Percentiles rank a stretch among this genome's conserved stretches.
Conservation (phyloP, 2,329 filamentous ascomycete species). For the Phialophora tarda region DNA sequence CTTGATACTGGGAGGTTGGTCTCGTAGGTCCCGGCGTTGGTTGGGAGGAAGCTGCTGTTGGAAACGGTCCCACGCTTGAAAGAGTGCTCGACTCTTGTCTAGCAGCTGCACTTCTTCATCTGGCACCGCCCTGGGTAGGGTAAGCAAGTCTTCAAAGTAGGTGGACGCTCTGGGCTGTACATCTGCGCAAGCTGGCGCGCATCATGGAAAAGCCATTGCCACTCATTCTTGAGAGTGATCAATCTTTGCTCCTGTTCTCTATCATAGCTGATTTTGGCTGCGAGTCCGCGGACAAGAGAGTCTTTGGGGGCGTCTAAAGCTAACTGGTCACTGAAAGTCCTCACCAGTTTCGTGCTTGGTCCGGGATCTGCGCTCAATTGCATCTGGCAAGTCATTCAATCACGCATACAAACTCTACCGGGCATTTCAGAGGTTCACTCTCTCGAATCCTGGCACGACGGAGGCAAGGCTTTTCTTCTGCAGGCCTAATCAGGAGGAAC, state of each 20-base stretch:
- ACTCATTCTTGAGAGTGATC: not conserved
- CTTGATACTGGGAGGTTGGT: not conserved
- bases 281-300: conserved; percentile 1
- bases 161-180: not conserved
- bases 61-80: not conserved
- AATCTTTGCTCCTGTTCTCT: not conserved
- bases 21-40: not conserved
- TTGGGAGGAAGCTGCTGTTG: not conserved
- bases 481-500: not conserved
- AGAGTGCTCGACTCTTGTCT: not conserved
- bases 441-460: not conserved
- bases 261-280: not conserved
- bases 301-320: not conserved
- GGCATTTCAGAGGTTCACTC: not conserved
- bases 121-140: not conserved
- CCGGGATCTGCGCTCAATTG: not conserved
- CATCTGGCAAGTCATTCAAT: not conserved
- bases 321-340: not conserved
- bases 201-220: not conserved
- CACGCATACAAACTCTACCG: not conserved
- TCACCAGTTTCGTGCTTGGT: not conserved
- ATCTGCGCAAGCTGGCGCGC: not conserved
- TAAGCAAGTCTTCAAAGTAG: not conserved
- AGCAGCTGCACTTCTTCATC: not conserved
- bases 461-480: not conserved